Conservation (phyloP, 192 early-diverging fungal genomes). For the Entomortierella beljakovae region DNA sequence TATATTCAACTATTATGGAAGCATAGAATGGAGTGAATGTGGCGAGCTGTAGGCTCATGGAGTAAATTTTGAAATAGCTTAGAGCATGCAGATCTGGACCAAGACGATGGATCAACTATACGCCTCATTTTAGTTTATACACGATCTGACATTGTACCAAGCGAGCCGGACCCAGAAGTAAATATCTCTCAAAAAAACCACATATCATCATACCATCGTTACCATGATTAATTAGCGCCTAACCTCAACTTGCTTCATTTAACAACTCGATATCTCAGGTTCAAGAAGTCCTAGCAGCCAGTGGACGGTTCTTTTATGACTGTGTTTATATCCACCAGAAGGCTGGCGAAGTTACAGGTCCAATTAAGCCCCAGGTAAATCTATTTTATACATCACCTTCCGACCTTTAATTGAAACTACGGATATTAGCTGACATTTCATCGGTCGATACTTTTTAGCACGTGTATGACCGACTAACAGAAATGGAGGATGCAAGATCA, state of each 20-base stretch:
- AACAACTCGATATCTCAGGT: slow-evolving; percentile 6
- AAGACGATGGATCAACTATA: slow-evolving; percentile 11
- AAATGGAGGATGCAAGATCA: slow-evolving; percentile 27
- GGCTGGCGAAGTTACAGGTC: slow-evolving; percentile 17
- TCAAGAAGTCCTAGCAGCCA: slow-evolving; percentile 10
- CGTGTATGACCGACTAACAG: slow-evolving; percentile 53
- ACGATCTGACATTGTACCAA: slow-evolving; percentile 42
- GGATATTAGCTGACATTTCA: not conserved
- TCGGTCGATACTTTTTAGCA: no score
- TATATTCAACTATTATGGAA: not conserved
- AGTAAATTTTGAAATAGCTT: not conserved
- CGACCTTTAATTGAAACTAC: not conserved
- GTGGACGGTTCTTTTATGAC: slow-evolving; percentile 30
- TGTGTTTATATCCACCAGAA: slow-evolving; percentile 51
- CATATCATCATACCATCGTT: no score
- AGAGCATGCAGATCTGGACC: slow-evolving; percentile 16
- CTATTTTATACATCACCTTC: not conserved
- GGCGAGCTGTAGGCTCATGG: not conserved
- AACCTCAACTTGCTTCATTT: not conserved
- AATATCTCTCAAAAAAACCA: not conserved
- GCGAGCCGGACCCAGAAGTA: slow-evolving; percentile 31
- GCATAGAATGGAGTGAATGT: not conserved
- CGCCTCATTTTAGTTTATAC: slow-evolving; percentile 48
- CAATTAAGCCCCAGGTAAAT: slow-evolving; percentile 52
- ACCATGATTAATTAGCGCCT: no score